Base-by-base conservation (phyloP, 495 filamentous ascomycete species). In the Penicillium ucsense region DNA sequence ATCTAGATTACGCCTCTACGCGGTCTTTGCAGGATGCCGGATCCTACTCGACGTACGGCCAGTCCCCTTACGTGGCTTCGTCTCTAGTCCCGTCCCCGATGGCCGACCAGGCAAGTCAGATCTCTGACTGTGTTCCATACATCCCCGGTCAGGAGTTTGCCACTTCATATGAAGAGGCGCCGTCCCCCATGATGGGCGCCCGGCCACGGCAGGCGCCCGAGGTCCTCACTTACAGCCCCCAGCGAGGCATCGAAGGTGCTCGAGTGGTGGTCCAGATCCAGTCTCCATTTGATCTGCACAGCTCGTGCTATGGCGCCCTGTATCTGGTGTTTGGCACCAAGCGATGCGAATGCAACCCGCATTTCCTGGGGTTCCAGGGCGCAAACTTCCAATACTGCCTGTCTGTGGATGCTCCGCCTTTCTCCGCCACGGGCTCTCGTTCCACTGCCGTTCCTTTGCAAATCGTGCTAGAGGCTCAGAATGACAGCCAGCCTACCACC, bases 301-400 rank as follows among this genome's bases (percentile, higher is more conserved):
- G 76, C 12, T 71, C 79, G 3, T 70, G 75, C 3, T 61, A 73
- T 27, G 71, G 77, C 1, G 72, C 68, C 35, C 77, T 86, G 51
- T 81, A 72, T 52, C 65, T 96, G 28, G 78, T 82, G 32, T 94
- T 96, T 60, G 91, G 87, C 6, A 74, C 78, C 5, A 77, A 82
- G 54, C 76, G 79, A 63, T 83, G 80, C 63, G 69, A 74, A 35
- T 82, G 83, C 31, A 70, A 79, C 11, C 67, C 87, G 6, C 69
- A 74, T 28, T 83, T 82, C 56, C 63, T 84, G 8, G 73, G 77
- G 4, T 75, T 75, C 49, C 76, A 80, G 44, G 76, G 71, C 35
- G 72, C 71, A 12, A 55, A 61, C 36, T 85, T 80, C 62, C 76
- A 81, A 46, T 96, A 94, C 61, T 72, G 72, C n/a, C 63, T 95